A percentile compares a stretch with the other conserved stretches of the same genome.
phyloP scores from a whole-genome alignment of 2,329 filamentous ascomycete genomes.

The Verticillium isaacii region DNA sequence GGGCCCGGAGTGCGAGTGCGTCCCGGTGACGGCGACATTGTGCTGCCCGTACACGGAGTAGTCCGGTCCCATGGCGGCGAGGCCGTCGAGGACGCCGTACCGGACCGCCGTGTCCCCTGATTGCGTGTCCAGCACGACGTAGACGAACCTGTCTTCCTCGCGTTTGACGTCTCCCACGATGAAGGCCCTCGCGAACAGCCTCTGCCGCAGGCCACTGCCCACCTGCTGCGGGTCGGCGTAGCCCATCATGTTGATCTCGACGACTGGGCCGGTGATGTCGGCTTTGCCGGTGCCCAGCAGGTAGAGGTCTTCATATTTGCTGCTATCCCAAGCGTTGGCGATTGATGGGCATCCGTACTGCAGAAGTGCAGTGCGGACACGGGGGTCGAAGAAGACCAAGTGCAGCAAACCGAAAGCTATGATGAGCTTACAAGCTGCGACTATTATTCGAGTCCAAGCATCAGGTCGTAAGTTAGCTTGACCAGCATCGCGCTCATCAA shows the following conservation, averaged over 20 bases:
- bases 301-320: conserved; percentile 30
- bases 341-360: not conserved
- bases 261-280: conserved; percentile 65
- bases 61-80: conserved; percentile 62
- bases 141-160: conserved; percentile 70
- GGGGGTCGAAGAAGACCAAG: not conserved
- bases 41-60: conserved; percentile 71
- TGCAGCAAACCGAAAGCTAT: not conserved
- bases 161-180: conserved; percentile 68
- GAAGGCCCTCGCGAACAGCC: conserved; percentile 81
- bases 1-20: conserved; percentile 85
- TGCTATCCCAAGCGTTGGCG: not conserved
- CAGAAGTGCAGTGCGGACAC: not conserved
- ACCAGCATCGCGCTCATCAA: not conserved
- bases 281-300: conserved; percentile 48
- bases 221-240: conserved; percentile 76
- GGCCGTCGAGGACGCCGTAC: conserved; percentile 71
- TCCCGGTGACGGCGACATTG: conserved; percentile 86
- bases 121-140: conserved; percentile 80
- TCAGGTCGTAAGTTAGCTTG: too few species aligned
- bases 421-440: not conserved
- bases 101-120: conserved; percentile 83
- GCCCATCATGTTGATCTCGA: conserved; percentile 86
- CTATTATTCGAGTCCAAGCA: not conserved
- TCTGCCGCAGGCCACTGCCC: conserved; percentile 79